Evolutionary conservation across 2,329 filamentous ascomycete species (phyloP).

Genomic region (Aspergillus candidus): DNA sequence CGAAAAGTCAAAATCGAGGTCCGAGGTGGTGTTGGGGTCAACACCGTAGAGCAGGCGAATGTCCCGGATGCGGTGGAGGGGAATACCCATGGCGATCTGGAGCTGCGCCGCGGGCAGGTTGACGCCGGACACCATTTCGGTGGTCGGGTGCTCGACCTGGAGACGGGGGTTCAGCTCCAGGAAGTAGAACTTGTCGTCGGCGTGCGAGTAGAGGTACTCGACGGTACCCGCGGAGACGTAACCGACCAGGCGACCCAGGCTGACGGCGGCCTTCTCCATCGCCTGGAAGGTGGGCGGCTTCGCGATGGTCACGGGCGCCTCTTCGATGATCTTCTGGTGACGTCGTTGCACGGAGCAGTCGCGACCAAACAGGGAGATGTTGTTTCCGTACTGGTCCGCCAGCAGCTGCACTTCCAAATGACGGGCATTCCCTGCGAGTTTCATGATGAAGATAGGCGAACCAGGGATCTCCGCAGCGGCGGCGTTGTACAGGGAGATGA

Average conservation of each 20-base stretch:
- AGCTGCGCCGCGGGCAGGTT: constrained; percentile 95
- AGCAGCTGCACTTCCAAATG: constrained; percentile 97
- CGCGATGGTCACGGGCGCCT: constrained; percentile 95
- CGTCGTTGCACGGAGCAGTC: constrained; percentile 97
- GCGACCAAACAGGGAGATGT: constrained; percentile 96
- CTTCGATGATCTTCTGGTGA: constrained; percentile 99
- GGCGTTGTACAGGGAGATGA: constrained; percentile 83
- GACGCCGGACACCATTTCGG: constrained; percentile 98
- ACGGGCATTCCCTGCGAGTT: constrained; percentile 90
- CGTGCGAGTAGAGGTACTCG: constrained; percentile 96
- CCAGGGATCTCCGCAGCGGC: constrained; percentile 96
- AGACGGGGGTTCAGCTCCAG: constrained; percentile 97
- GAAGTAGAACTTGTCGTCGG: constrained; percentile 99
- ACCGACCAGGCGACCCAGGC: constrained; percentile 86
- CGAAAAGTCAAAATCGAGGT: constrained; percentile 96
- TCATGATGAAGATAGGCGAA: constrained; percentile 99
- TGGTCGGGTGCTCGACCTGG: constrained; percentile 98
- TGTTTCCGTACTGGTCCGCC: constrained; percentile 98
- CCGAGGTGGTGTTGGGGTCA: constrained; percentile 75
- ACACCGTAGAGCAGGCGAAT: constrained; percentile 94
- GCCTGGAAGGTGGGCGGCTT: constrained; percentile 81
- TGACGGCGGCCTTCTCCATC: constrained; percentile 95
- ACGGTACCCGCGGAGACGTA: constrained; percentile 99
- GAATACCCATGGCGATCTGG: constrained; percentile 97
- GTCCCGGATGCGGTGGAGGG: constrained; percentile 89